Evolutionary conservation across 2,329 filamentous ascomycete genomes (phyloP), one percentile per base, ranked within the genome.

Genomic region (Shiraia sp.): DNA sequence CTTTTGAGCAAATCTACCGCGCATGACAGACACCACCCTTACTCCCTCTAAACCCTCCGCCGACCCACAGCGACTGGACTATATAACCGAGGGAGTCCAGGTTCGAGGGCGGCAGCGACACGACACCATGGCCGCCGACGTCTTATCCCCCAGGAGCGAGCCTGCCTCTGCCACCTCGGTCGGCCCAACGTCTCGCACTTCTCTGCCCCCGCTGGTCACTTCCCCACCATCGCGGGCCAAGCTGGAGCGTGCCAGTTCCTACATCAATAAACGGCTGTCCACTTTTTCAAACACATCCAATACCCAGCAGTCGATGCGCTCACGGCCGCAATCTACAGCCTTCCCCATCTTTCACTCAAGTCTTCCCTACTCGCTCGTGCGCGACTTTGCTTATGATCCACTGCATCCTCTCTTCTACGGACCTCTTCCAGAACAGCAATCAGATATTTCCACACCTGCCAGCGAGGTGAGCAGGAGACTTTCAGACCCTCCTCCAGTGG

Each of bases 321-420:
- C 90, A 51, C 84, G 90, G 47, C 89, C 90, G 14, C 79, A 79
- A 41, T 95, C 90, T n/a, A 81, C 87, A 62, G 79, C 88, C 49
- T 92, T 93, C 63, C 87, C 90, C 12, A 76, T 87, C 59, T 93
- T 90, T 70, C 86, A 90, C 59, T 93, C 90, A 44, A 95, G 85
- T 65, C 80, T 96, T 13, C 72, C 88, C 6, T 96, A 96, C 69
- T 85, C 90, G n/a, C 78, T 89, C 31, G 91, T 99, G 53, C 87
- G 93, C 62, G 93, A 99, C 76, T 99, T 97, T 73, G 93, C 93
- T 55, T 99, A 97, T 67, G 83, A 89, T 23, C 67, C 81, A 17
- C 79, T 80, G 40, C 88, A 97, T 69, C 90, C 89, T 30, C 79
- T 96, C 70, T 93, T 97, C 75, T 96, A 96, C 76, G 93, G 93